phyloP scores from a whole-genome alignment of 352 stramenopile species.

The Globisporangium polare region DNA sequence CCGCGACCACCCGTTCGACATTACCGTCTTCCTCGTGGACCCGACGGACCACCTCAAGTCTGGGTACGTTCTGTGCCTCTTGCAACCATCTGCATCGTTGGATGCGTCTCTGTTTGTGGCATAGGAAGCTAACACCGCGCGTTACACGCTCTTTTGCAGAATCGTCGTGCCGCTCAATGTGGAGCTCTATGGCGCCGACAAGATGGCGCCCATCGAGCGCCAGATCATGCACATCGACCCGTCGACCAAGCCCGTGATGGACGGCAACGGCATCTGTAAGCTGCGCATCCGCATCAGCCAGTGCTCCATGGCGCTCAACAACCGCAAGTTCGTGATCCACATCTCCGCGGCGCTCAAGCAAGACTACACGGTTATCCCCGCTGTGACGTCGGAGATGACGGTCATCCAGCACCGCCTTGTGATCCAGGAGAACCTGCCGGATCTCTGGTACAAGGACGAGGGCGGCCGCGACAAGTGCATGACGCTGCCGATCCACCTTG shows the following conservation, averaged over 20 bases:
- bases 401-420: constrained; percentile 81
- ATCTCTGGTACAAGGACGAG: constrained; percentile 89
- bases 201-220: constrained; percentile 79
- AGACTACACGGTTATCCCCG: constrained; percentile 60
- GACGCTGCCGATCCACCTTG: constrained; percentile 69
- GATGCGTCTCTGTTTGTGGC: background rate
- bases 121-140: background rate
- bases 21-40: constrained; percentile 87
- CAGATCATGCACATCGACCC: constrained; percentile 77
- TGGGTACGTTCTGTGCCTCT: constrained; percentile 27
- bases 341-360: constrained; percentile 61
- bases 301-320: constrained; percentile 82
- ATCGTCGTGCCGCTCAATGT: constrained; percentile 76
- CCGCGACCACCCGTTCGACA: constrained; percentile 80
- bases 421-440: constrained; percentile 78
- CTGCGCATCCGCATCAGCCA: constrained; percentile 76
- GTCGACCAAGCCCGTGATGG: constrained; percentile 75
- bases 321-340: constrained; percentile 84
- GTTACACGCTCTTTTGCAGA: constrained; percentile 15
- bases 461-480: constrained; percentile 85
- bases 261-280: constrained; percentile 80
- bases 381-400: constrained; percentile 76
- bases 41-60: constrained; percentile 75
- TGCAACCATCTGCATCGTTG: background rate
- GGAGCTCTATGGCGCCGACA: constrained; percentile 79